These are phyloP conservation scores for Aaosphaeria arxii DNA, from an alignment of 2,329 filamentous ascomycete species.

Conservation along the genomic window DNA sequence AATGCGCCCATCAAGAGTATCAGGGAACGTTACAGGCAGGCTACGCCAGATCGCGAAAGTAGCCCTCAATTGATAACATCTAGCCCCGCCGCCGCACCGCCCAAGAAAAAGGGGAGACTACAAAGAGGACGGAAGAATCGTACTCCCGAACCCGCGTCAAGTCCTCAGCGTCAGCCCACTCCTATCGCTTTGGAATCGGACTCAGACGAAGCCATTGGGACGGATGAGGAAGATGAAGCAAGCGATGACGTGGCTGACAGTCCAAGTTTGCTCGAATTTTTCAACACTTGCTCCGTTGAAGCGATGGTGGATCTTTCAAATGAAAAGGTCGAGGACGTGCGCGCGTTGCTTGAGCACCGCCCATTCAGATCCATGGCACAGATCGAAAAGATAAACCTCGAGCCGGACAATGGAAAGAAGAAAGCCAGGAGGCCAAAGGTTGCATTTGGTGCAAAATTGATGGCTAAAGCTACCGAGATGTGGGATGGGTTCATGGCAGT, in stretches of 20 bases:
- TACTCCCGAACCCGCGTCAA: constrained; percentile 18
- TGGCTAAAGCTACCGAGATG: constrained; percentile 69
- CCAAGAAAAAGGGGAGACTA: constrained; percentile 40
- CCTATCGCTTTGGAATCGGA: constrained; percentile 7
- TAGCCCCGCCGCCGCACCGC: constrained; percentile 14
- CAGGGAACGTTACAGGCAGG: background rate
- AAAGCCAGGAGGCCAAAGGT: constrained; percentile 40
- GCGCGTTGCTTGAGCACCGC: constrained; percentile 67
- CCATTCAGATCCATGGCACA: constrained; percentile 69
- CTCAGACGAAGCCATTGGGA: constrained; percentile 33
- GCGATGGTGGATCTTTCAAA: constrained; percentile 81
- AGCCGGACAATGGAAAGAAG: constrained; percentile 45
- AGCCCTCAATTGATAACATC: constrained; percentile 6
- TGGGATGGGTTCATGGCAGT: constrained; percentile 78
- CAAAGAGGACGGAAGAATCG: constrained; percentile 48
- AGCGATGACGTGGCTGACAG: constrained; percentile 40
- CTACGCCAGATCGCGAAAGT: background rate
- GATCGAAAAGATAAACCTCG: constrained; percentile 61
- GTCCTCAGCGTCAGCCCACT: constrained; percentile 15
- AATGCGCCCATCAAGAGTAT: constrained; percentile 56
- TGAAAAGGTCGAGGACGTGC: constrained; percentile 66
- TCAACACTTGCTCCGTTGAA: constrained; percentile 74
- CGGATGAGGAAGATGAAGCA: constrained; percentile 44
- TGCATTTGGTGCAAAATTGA: constrained; percentile 63
- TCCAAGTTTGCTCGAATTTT: constrained; percentile 67